Evolutionary conservation across 2,329 filamentous ascomycete species (phyloP), one percentile per base, ranked within the genome.

Genomic region (Dendrostoma leiphaemia): DNA sequence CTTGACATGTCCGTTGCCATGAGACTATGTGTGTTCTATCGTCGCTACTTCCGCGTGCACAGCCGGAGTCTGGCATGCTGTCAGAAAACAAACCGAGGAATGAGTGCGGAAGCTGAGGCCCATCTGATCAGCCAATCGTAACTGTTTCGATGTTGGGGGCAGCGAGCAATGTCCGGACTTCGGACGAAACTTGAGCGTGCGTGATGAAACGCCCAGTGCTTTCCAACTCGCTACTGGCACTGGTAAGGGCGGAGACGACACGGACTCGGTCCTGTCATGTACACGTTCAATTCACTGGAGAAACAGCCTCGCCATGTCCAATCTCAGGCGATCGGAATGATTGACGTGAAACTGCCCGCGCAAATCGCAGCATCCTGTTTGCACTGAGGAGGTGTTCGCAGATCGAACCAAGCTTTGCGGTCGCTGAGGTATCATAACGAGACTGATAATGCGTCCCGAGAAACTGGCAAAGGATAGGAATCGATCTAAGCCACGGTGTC

Each of bases 41-140:
- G 32, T 53, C 34, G 21, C 46, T 23, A 24, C n/a, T 31, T 17
- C 26, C 24, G 34, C 6, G 29, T 48, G 10, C 17, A 35, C 35
- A 44, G 40, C 13, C 19, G 31, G 35, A 53, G 35, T 31, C 23
- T 41, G 43, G 32, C 51, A 53, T 38, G 34, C 35, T 32, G 32
- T 45, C 47, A 26, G 26, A 41, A n/a, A 48, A 6, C 21, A 37
- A 26, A 23, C 6, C 15, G 34, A 41, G 29, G 23, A 28, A 21
- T 17, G 32, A 28, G 24, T 19, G 28, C 47, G 41, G 43, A 15
- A 47, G 32, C 48, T 51, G 53, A 45, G 21, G 48, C 53, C 32
- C 13, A 35, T 55, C 53, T 51, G 43, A 41, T 51, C 45, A 41
- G 41, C 53, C 53, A 55, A 55, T 55, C 53, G 53, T 55, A 51